phyloP scores from a whole-genome alignment of 1,139 yeast genomes.

The Pichiaceae sp. region DNA sequence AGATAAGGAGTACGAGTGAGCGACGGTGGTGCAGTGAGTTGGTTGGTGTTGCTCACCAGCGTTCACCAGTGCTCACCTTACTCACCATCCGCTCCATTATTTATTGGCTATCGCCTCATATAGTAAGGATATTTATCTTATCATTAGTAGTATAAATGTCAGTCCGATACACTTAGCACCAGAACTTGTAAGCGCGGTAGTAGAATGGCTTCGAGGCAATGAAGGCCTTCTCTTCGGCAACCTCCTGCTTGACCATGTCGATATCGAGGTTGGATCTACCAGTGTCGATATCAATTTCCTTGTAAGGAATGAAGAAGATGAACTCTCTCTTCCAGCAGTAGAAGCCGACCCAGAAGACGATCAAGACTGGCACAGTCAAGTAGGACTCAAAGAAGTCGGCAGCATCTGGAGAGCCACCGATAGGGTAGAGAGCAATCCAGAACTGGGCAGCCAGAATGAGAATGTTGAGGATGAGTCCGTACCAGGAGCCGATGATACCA shows the following conservation, averaged over 20 bases:
- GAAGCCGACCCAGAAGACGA: conserved; percentile 50
- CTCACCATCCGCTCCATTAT: background rate
- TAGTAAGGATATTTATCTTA: background rate
- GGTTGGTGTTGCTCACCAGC: background rate
- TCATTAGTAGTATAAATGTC: background rate
- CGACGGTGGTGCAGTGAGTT: background rate
- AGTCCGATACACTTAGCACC: conserved; percentile 35
- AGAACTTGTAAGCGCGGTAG: conserved; percentile 41
- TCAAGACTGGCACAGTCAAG: conserved; percentile 53
- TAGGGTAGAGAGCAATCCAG: conserved; percentile 69
- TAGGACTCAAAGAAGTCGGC: conserved; percentile 51
- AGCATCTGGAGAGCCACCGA: conserved; percentile 49
- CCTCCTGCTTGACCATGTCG: conserved; percentile 57
- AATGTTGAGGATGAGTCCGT: conserved; percentile 52
- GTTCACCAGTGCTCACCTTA: too few relatives aligned
- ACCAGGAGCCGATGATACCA: conserved; percentile 63
- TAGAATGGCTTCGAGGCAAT: conserved; percentile 44
- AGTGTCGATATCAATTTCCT: conserved; percentile 55
- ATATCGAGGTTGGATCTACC: conserved; percentile 65
- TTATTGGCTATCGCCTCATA: background rate
- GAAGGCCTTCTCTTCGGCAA: conserved; percentile 50
- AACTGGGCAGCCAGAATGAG: conserved; percentile 65
- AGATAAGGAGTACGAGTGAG: conserved; percentile 17
- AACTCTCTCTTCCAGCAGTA: conserved; percentile 48
- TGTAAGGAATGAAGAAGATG: conserved; percentile 36